Evolutionary conservation across 164 flowering plant genomes (phyloP).

Genomic region (Nelumbo lutea): DNA sequence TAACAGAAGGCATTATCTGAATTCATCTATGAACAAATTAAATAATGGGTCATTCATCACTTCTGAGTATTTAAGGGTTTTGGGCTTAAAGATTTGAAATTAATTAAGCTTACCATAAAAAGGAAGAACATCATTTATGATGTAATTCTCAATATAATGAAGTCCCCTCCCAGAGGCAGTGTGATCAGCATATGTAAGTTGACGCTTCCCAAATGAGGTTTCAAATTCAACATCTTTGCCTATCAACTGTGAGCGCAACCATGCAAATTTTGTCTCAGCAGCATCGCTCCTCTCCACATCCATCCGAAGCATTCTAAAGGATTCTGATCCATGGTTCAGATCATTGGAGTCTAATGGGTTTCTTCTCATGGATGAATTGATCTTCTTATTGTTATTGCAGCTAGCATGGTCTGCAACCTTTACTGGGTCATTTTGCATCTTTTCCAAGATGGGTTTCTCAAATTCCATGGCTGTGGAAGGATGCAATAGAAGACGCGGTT

Average conservation of each 20-base stretch:
- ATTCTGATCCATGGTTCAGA: neutral
- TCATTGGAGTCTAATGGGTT: neutral
- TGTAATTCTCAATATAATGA: constrained; percentile 34
- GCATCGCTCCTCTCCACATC: constrained; percentile 15
- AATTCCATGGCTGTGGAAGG: neutral
- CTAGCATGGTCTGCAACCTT: neutral
- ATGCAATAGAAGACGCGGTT: neutral
- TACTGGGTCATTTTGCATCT: neutral
- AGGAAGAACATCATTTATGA: constrained; percentile 42
- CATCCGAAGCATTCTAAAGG: constrained; percentile 13
- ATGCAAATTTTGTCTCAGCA: constrained; percentile 25
- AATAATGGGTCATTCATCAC: too few species aligned
- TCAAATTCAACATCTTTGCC: constrained; percentile 33
- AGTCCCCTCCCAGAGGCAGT: too few species aligned
- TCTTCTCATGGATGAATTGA: neutral
- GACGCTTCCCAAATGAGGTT: constrained; percentile 44
- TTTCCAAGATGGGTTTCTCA: neutral
- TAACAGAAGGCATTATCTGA: too few species aligned
- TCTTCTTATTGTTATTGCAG: neutral
- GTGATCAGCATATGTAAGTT: constrained; percentile 35
- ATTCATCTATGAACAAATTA: too few species aligned
- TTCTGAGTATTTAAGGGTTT: too few species aligned
- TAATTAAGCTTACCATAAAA: constrained; percentile 37
- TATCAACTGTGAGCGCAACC: constrained; percentile 50
- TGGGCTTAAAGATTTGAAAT: too few species aligned